Evolutionary conservation across 2,329 filamentous ascomycete genomes (phyloP).

Genomic region (Exophiala alcalophila): DNA sequence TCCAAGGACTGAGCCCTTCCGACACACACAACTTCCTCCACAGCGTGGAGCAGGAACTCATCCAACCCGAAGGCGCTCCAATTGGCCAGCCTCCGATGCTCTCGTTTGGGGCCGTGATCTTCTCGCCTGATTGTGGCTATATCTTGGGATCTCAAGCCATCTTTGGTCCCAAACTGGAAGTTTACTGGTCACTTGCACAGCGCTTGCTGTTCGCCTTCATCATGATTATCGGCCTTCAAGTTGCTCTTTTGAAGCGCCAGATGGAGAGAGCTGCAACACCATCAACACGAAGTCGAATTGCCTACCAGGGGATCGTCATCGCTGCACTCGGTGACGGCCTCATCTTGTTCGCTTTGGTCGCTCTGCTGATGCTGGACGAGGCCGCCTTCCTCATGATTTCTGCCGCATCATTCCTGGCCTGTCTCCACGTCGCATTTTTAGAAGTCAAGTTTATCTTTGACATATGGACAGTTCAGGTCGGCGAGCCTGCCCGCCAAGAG

Average conservation of each 20-base stretch:
- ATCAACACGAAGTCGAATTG: conserved; percentile 62
- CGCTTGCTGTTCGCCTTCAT: conserved; percentile 53
- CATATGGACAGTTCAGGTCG: conserved; percentile 62
- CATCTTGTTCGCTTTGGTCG: conserved; percentile 52
- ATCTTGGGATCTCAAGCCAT: conserved; percentile 56
- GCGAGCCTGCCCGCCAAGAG: conserved; percentile 46
- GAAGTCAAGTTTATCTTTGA: conserved; percentile 65
- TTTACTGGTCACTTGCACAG: conserved; percentile 41
- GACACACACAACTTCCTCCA: conserved; percentile 41
- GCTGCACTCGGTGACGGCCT: conserved; percentile 62
- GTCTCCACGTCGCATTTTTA: conserved; percentile 60
- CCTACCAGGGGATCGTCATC: conserved; percentile 62
- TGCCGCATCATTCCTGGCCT: conserved; percentile 56
- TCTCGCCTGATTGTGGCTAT: conserved; percentile 66
- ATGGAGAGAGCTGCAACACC: conserved; percentile 64
- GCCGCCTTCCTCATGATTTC: conserved; percentile 56
- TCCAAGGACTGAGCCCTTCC: conserved; percentile 25
- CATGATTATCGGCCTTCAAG: conserved; percentile 52
- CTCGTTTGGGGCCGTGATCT: conserved; percentile 59
- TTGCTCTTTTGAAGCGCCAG: conserved; percentile 58
- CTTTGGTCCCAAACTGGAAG: conserved; percentile 56
- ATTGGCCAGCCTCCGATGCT: conserved; percentile 52
- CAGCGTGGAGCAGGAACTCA: conserved; percentile 58
- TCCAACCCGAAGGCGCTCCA: conserved; percentile 57
- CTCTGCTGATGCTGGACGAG: conserved; percentile 55